Evolutionary conservation across 495 filamentous ascomycete species (phyloP).

Genomic region (Hypoxylon intermedium): DNA sequence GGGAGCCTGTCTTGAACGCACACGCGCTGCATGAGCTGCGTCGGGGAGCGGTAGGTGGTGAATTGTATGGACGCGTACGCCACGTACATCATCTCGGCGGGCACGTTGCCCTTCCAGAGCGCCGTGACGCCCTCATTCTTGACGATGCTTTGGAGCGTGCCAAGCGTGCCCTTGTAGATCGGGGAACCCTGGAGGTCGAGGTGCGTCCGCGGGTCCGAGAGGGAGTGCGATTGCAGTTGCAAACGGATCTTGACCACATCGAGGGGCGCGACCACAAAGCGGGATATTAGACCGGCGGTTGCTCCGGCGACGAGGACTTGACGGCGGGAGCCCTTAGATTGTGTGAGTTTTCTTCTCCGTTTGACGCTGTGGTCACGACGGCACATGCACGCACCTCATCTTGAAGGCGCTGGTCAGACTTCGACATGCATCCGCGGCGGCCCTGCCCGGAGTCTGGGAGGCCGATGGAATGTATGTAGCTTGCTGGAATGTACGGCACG

Average conservation of each 20-base stretch:
- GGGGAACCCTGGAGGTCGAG: slow-evolving; percentile 61
- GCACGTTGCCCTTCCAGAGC: slow-evolving; percentile 97
- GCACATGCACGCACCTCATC: no score
- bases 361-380: no score
- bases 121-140: slow-evolving; percentile 80
- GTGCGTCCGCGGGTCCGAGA: slow-evolving; percentile 68
- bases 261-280: slow-evolving; percentile 91
- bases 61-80: slow-evolving; percentile 90
- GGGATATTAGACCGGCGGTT: slow-evolving; percentile 85
- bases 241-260: slow-evolving; percentile 98
- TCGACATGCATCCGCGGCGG: slow-evolving; percentile 71
- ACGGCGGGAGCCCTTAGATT: slow-evolving; percentile 71
- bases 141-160: slow-evolving; percentile 78
- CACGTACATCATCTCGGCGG: slow-evolving; percentile 92
- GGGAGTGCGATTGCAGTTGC: slow-evolving; percentile 84
- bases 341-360: no score
- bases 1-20: slow-evolving; percentile 47
- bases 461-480: no score
- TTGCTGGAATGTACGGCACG: slow-evolving; percentile 5
- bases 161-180: slow-evolving; percentile 78
- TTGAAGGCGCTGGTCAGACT: slow-evolving; percentile 76
- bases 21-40: slow-evolving; percentile 61
- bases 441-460: slow-evolving; percentile 37
- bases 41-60: slow-evolving; percentile 79
- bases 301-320: slow-evolving; percentile 87